These are phyloP conservation scores for Berkeleyomyces rouxiae DNA, from an alignment of 2,329 filamentous ascomycete genomes.

Conservation along the genomic window DNA sequence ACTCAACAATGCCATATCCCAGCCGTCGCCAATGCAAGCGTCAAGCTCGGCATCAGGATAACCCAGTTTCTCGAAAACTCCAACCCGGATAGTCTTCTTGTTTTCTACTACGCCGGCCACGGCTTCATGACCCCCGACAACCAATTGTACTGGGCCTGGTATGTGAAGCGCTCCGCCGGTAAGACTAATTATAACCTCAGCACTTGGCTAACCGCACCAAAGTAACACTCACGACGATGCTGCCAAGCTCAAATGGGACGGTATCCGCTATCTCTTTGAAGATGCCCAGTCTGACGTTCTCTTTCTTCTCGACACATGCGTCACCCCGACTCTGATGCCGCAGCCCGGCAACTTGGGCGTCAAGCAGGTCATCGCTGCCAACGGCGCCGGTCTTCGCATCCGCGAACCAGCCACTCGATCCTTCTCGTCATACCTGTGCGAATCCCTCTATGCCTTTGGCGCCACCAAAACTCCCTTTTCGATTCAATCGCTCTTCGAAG, in stretches of 20 bases:
- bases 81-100: constrained; percentile 40
- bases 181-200: constrained; percentile 19
- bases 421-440: constrained; percentile 40
- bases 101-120: constrained; percentile 48
- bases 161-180: constrained; percentile 20
- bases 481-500: constrained; percentile 39
- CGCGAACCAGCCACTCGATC: constrained; percentile 30
- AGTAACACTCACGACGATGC: constrained; percentile 42
- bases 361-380: constrained; percentile 48
- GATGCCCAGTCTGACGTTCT: constrained; percentile 47
- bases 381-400: constrained; percentile 26
- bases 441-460: constrained; percentile 37
- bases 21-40: constrained; percentile 38
- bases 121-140: constrained; percentile 41
- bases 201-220: constrained; percentile 17
- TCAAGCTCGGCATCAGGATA: constrained; percentile 45
- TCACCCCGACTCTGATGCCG: constrained; percentile 31
- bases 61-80: constrained; percentile 42
- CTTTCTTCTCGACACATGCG: constrained; percentile 45
- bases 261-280: constrained; percentile 44
- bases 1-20: constrained; percentile 47
- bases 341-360: constrained; percentile 34
- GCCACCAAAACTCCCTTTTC: constrained; percentile 34
- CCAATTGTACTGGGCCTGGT: constrained; percentile 52
- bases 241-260: constrained; percentile 46